Percentiles rank a stretch among this genome's conserved stretches.
Conservation (phyloP, 1,139 yeast species). For the Geotrichum bryndzae region DNA sequence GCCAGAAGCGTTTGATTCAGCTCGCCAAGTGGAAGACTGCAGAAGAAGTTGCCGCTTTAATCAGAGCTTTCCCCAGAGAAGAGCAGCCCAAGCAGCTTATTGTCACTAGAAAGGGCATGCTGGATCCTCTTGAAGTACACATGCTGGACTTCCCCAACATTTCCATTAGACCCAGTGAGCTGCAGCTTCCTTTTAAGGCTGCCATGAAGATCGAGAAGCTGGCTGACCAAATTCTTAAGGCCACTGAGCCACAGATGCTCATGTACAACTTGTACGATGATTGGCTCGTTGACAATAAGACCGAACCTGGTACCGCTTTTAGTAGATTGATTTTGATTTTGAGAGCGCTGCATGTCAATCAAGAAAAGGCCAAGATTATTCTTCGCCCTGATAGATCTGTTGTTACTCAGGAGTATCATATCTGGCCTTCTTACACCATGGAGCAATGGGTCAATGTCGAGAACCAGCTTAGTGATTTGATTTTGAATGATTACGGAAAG, state of each 20-base stretch:
- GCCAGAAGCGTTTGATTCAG: constrained; percentile 90
- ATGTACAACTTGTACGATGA: constrained; percentile 88
- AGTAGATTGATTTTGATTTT: constrained; percentile 75
- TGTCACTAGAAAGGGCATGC: constrained; percentile 82
- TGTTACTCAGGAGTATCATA: constrained; percentile 66
- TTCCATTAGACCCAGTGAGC: constrained; percentile 81
- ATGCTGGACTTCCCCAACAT: constrained; percentile 95
- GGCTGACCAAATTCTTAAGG: constrained; percentile 71
- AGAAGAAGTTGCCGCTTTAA: constrained; percentile 89
- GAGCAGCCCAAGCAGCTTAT: constrained; percentile 93
- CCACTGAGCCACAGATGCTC: constrained; percentile 91
- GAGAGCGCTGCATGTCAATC: constrained; percentile 72
- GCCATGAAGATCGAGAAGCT: constrained; percentile 79
- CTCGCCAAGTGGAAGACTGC: constrained; percentile 98
- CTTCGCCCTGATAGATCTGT: constrained; percentile 70
- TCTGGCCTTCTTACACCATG: constrained; percentile 87
- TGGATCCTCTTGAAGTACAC: constrained; percentile 94
- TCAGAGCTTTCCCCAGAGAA: constrained; percentile 82
- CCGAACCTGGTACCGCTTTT: constrained; percentile 86
- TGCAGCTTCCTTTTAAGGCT: constrained; percentile 83
- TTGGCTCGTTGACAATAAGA: constrained; percentile 57
- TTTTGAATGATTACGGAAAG: constrained; percentile 76
- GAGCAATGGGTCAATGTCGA: constrained; percentile 94
- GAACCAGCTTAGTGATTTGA: constrained; percentile 78
- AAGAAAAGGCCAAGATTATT: constrained; percentile 69